phyloP scores from a whole-genome alignment of 345 rosid species.

The Bruguiera gymnorhiza region DNA sequence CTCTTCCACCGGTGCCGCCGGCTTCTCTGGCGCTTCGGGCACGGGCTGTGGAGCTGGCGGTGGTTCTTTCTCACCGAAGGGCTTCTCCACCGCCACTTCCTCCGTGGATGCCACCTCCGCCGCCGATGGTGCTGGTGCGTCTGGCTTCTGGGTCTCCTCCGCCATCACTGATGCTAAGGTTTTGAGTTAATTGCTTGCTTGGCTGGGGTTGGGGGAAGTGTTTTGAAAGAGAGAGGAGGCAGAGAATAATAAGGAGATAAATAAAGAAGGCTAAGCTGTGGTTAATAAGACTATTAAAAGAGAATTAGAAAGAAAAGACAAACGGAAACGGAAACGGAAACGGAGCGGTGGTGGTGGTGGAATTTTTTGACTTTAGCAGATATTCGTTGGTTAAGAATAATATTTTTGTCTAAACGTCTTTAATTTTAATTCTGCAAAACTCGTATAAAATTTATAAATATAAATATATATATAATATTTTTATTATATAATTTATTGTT shows the following conservation, averaged over 20 bases:
- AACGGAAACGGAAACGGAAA: constrained; percentile 4
- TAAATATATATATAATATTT: no score
- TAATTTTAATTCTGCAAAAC: no score
- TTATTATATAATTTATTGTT: no score
- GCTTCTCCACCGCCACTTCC: constrained; percentile 30
- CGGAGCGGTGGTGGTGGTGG: background rate
- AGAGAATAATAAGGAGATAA: background rate
- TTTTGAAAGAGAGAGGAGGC: background rate
- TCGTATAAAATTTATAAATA: no score
- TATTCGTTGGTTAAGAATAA: no score
- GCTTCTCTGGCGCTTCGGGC: constrained; percentile 18
- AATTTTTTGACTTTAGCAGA: background rate
- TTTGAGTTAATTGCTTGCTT: background rate
- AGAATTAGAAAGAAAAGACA: background rate
- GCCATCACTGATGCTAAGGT: constrained; percentile 26
- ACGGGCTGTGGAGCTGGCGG: constrained; percentile 31
- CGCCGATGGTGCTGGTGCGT: constrained; percentile 23
- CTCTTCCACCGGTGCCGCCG: constrained; percentile 1
- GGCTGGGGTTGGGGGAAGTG: no score
- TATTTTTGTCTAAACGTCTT: no score
- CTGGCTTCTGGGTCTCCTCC: constrained; percentile 41
- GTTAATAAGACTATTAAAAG: no score
- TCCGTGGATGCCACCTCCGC: background rate
- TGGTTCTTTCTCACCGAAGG: constrained; percentile 30
- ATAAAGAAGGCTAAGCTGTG: no score